phyloP scores from a whole-genome alignment of 2,329 filamentous ascomycete species.

The Parascedosporium putredinis region DNA sequence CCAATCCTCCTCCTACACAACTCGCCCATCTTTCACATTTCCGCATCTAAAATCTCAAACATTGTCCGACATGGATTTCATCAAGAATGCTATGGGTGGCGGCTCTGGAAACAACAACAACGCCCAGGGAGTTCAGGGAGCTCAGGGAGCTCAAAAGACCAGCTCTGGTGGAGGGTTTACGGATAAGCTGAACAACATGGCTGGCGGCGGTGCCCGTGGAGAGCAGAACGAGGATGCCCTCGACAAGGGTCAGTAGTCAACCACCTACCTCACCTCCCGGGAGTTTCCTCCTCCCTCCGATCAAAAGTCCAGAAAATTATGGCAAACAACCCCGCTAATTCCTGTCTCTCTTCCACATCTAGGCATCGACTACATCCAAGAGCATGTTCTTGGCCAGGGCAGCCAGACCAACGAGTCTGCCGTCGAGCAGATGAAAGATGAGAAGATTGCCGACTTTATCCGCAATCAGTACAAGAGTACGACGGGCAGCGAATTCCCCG shows the following conservation, averaged over 20 bases:
- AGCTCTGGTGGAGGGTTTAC: constrained; percentile 20
- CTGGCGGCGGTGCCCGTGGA: constrained; percentile 61
- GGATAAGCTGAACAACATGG: constrained; percentile 60
- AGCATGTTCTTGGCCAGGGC: constrained; percentile 61
- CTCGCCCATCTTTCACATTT: too few relatives aligned
- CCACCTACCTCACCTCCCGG: too few relatives aligned
- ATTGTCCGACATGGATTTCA: constrained; percentile 37
- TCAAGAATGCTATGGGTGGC: constrained; percentile 35
- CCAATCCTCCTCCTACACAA: too few relatives aligned
- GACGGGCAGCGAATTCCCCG: constrained; percentile 58
- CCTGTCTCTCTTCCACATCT: constrained; percentile 8
- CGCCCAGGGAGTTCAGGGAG: constrained; percentile 13
- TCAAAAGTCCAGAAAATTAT: too few relatives aligned
- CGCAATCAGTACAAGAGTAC: constrained; percentile 57
- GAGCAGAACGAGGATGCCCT: constrained; percentile 78
- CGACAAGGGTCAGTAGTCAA: constrained; percentile 67
- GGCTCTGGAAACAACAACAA: constrained; percentile 18
- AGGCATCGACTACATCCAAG: constrained; percentile 71
- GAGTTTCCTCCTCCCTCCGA: too few relatives aligned
- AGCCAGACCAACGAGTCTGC: constrained; percentile 63
- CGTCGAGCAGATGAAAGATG: constrained; percentile 74
- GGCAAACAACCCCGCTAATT: too few relatives aligned
- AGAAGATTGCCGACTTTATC: constrained; percentile 65
- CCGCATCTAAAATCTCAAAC: too few relatives aligned
- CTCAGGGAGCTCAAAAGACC: background rate